Evolutionary conservation across 768 basidiomycete species (phyloP).

Genomic region (Pulveroboletus sp.): DNA sequence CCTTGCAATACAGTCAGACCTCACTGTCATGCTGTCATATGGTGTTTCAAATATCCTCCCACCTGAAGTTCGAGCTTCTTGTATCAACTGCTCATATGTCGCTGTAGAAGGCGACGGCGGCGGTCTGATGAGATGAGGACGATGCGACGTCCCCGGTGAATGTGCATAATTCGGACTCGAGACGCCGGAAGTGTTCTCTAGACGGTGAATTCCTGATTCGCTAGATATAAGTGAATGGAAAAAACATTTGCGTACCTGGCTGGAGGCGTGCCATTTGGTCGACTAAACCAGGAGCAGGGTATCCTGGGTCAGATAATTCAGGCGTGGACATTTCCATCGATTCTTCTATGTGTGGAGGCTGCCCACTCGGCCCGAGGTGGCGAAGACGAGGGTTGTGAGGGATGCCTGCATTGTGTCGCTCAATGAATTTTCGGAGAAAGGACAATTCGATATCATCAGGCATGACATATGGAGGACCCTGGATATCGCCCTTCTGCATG

Average conservation of each 20-base stretch:
- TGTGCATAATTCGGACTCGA: conserved; percentile 31
- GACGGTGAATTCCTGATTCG: conserved; percentile 1
- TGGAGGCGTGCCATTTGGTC: conserved; percentile 34
- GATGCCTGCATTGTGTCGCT: conserved; percentile 68
- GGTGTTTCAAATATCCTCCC: conserved; percentile 23
- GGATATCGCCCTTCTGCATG: conserved; percentile 85
- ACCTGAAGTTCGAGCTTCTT: conserved; percentile 61
- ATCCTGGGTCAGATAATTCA: conserved; percentile 32
- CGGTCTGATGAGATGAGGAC: conserved; percentile 37
- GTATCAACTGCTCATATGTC: conserved; percentile 48
- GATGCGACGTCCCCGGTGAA: conserved; percentile 28
- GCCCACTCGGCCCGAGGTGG: conserved; percentile 36
- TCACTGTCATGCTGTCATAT: not conserved
- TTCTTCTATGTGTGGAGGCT: conserved; percentile 31
- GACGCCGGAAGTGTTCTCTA: conserved; percentile 27
- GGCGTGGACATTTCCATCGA: conserved; percentile 33
- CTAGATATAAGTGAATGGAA: not conserved
- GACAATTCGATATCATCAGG: conserved; percentile 71
- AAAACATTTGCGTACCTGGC: conserved; percentile 24
- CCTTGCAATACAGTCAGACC: conserved; percentile 34
- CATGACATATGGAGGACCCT: conserved; percentile 79
- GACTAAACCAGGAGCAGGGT: conserved; percentile 26
- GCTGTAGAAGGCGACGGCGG: conserved; percentile 50
- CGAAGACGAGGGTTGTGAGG: conserved; percentile 79
- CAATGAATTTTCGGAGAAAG: conserved; percentile 79